phyloP scores from a whole-genome alignment of 495 filamentous ascomycete genomes.

The Hyaloscypha finlandica region DNA sequence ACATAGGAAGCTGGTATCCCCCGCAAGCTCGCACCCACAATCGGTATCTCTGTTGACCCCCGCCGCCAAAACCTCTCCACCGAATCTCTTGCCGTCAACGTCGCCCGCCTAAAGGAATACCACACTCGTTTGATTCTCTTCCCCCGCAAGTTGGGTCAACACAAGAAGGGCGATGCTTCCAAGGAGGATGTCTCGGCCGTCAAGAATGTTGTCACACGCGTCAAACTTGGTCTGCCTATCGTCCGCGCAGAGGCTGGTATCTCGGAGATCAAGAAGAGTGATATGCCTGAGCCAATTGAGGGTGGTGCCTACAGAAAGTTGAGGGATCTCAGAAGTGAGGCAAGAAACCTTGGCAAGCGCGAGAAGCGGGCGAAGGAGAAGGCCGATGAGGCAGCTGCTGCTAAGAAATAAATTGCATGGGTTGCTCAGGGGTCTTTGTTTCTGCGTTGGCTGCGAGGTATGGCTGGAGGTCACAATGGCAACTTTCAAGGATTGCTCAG shows the following conservation, averaged over 20 bases:
- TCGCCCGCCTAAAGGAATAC: slow-evolving; percentile 95
- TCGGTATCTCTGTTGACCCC: slow-evolving; percentile 95
- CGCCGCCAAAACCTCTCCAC: slow-evolving; percentile 95
- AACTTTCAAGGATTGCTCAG: slow-evolving; percentile 33
- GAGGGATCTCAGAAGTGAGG: slow-evolving; percentile 82
- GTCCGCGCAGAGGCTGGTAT: slow-evolving; percentile 61
- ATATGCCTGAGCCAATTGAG: slow-evolving; percentile 75
- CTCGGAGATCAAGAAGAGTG: slow-evolving; percentile 78
- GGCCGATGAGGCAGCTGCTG: slow-evolving; percentile 82
- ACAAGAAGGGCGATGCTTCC: slow-evolving; percentile 86
- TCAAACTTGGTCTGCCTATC: slow-evolving; percentile 68
- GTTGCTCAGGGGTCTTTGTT: slow-evolving; percentile 28
- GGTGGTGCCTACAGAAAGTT: slow-evolving; percentile 79
- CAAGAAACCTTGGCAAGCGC: slow-evolving; percentile 75
- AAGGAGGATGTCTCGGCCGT: slow-evolving; percentile 79
- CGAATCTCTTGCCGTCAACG: slow-evolving; percentile 90
- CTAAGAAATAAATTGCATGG: slow-evolving; percentile 68
- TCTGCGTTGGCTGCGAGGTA: slow-evolving; percentile 27
- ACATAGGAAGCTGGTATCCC: slow-evolving; percentile 89
- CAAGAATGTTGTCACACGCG: slow-evolving; percentile 63
- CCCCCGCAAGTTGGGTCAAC: slow-evolving; percentile 89
- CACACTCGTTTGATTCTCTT: slow-evolving; percentile 92
- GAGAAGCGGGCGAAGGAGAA: slow-evolving; percentile 94
- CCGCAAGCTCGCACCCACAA: slow-evolving; percentile 87
- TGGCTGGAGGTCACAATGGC: slow-evolving; percentile 31